Base-by-base conservation (phyloP, 1,284 basidiomycete species). In the Ceratobasidium sp. region DNA sequence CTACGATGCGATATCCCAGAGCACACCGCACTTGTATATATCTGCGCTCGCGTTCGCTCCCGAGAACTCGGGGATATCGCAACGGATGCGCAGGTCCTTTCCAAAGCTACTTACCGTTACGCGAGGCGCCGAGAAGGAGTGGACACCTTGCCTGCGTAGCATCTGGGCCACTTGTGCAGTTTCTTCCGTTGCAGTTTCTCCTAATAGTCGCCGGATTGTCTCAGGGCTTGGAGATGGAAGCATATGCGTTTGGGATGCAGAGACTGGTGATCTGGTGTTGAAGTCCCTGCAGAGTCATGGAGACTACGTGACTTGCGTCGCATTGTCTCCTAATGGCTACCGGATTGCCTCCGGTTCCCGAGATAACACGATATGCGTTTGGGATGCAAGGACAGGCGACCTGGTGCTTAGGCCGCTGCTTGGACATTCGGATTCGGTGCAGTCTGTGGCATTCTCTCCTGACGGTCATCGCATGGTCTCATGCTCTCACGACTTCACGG, bases 31-130 rank as follows among this genome's bases (percentile, higher is more conserved):
- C n/a, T n/a, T 70, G 0, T 70, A 70, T 22, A 49, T 59, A 17
- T 70, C 68, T 43, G 52, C 68, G 13, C 37, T 70, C 7, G 37
- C 68, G 9, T 46, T 70, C 9, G 49, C 71, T 9, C 71, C 71
- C 8, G 13, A 52, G 15, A 49, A 9, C 2, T 74, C 71, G 15
- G 17, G 13, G 17, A 65, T 65, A 49, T 51, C 46, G 6, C 32
- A 15, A 22, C 49, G 49, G 9, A 37, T 74, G 46, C 34, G 46
- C 5, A 2, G 6, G 6, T 22, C 13, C 15, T 64, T 65, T 34
- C 70, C 57, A n/a, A 73, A 64, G 19, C 19, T 44, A 19, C 56
- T 52, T 4, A 15, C 2, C 0, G 57, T 64, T 34, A 34, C 32
- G 2, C 29, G 22, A 9, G 59, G 59, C n/a, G 37, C 15, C 11